Base-by-base conservation (phyloP, 202 grass and related monocot genomes). In the Sporobolus alterniflorus region DNA sequence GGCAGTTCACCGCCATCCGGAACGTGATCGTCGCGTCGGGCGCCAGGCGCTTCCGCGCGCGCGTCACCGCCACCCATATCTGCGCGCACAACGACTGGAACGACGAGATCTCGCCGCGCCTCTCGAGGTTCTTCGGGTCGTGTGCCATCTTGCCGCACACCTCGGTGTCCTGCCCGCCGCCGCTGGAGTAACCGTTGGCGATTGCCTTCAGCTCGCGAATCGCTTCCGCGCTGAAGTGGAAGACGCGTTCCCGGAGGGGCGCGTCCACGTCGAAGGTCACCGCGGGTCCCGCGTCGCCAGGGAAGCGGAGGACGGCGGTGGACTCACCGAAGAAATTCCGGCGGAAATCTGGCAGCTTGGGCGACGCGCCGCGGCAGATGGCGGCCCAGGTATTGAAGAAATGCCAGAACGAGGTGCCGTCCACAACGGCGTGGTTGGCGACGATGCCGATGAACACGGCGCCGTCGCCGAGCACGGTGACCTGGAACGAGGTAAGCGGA, bases 371-470 rank as follows among this genome's bases (percentile, higher is more conserved):
- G 66, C 91, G 91, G 91, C 93, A 96, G 39, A 99, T 86, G 29
- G 61, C 25, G 5, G 96, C 91, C 96, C 96, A 99, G 52, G 88
- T 69, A 77, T 99, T 99, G 34, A 92, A 94, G 75, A 99, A 94
- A 80, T 94, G 86, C 97, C 97, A 99, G 31, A 99, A 96, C 32
- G 97, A 99, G 57, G 97, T 99, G 11, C 93, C 97, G 71, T 99
- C 97, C 22, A 94, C 86, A 78, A 99, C 81, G 64, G 93, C 91
- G 84, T 99, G 97, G 86, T 89, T 94, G 67, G 92, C 88, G 41
- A 81, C 89, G 67, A 88, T 85, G 74, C 93, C 97, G 55, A 99
- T 87, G 78, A 99, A 99, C 43, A 99, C 70, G 76, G 81, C 83
- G 51, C 93, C 89, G 67, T 99, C 93, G 1, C 88, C 83, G 30